A percentile compares a stretch with the other conserved stretches of the same genome.
These are phyloP conservation scores for Diutina pseudorugosa DNA, from an alignment of 1,139 yeast genomes.

Conservation along the genomic window DNA sequence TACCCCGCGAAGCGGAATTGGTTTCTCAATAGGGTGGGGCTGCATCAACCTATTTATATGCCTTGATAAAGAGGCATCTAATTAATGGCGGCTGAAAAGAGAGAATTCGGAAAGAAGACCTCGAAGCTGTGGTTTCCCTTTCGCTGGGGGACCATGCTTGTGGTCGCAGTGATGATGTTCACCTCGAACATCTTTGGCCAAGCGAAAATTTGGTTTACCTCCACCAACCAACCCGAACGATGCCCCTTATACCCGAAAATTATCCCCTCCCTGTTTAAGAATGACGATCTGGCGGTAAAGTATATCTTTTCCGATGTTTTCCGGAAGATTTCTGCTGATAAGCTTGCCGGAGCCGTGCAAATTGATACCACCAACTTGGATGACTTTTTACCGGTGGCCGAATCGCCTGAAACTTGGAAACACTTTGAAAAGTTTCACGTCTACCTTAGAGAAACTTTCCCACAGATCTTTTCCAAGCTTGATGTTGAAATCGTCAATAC, in stretches of 20 bases:
- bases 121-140: neutral
- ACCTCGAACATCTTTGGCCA: neutral
- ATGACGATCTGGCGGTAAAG: constrained; percentile 7
- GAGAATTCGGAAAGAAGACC: neutral
- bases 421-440: constrained; percentile 40
- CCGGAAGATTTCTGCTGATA: constrained; percentile 4
- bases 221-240: neutral
- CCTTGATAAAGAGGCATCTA: neutral
- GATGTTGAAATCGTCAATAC: constrained; percentile 48
- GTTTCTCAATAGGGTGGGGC: neutral
- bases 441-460: constrained; percentile 46
- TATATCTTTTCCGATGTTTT: constrained; percentile 6
- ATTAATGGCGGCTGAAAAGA: neutral
- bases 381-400: constrained; percentile 35
- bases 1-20: neutral
- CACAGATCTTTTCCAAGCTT: constrained; percentile 37
- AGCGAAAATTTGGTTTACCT: neutral
- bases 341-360: neutral
- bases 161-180: neutral
- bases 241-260: neutral
- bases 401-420: constrained; percentile 17
- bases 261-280: constrained; percentile 9
- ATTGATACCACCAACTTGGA: neutral
- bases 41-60: neutral
- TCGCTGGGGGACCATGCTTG: neutral